Evolutionary conservation across 441 rosid genomes (phyloP), one percentile per base, ranked within the genome.

Genomic region (Pelargonium citronellum): DNA sequence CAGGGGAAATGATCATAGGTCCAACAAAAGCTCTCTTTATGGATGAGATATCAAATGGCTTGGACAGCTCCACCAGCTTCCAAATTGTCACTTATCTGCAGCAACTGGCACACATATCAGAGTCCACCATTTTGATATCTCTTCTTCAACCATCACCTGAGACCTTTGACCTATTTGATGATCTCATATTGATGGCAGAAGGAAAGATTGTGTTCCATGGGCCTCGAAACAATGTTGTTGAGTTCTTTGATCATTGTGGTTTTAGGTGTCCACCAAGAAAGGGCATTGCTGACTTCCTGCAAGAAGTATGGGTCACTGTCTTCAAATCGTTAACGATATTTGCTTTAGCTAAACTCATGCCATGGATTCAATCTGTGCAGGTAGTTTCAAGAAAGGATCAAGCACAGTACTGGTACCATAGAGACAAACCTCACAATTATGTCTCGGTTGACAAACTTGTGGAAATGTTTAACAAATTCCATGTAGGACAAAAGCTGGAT

Each of bases 11-110:
- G 96, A 86, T 90, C 11, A 97, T 94, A 8, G 96, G 99, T 0
- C 99, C 99, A 2, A 86, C 94, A 9, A 94, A 94, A 81, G 84
- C 95, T 10, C 49, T 94, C 41, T 90, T 83, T 74, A 91, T 94
- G 99, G 99, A 94, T 70, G 99, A 94, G 72, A 94, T 94, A 83
- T 94, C 99, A 17, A 94, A 96, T 0, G 99, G 96, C 5, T 83
- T 94, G 8, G 99, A 94, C 73, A 94, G 99, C 67, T 94, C 96
- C 66, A 90, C 99, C 0, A 87, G 97, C 27, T 91, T 41, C 70
- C 97, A 91, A 67, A 91, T 94, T 6, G 96, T 94, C 55, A 94
- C 86, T 71, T 94, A 97, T 57, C 30, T 90, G 75, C 99, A 94
- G 75, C 97, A 91, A 72, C 83, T 94, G 12, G 95, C 83, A 12